Evolutionary conservation across 352 stramenopile species (phyloP).

Genomic region (Phytophthora tentaculata): DNA sequence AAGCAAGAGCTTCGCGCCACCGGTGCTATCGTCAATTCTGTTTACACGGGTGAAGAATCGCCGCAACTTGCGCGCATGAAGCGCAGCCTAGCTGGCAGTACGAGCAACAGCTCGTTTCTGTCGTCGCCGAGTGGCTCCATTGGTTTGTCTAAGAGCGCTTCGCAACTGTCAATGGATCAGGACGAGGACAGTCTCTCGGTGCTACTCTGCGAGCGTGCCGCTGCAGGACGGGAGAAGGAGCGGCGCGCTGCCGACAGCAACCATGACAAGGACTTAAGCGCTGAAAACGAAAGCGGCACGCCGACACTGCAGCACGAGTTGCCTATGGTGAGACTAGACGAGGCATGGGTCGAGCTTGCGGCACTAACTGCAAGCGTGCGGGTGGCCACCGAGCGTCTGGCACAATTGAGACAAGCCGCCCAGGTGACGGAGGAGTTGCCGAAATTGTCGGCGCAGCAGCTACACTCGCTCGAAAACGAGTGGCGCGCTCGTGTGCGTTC

Average conservation of each 20-base stretch:
- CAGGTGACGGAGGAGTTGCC: background rate
- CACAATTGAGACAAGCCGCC: constrained; percentile 1
- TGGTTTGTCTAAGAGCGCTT: constrained; percentile 13
- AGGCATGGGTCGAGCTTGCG: constrained; percentile 20
- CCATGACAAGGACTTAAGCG: background rate
- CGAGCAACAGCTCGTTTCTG: constrained; percentile 16
- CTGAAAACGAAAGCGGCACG: background rate
- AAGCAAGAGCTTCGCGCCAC: constrained; percentile 35
- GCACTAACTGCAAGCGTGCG: constrained; percentile 15
- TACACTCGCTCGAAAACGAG: constrained; percentile 18
- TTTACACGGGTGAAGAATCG: constrained; percentile 1
- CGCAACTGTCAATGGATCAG: constrained; percentile 8
- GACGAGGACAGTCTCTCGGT: constrained; percentile 35
- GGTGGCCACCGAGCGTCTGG: constrained; percentile 18
- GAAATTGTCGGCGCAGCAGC: constrained; percentile 15
- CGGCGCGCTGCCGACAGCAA: constrained; percentile 8
- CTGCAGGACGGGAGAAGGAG: constrained; percentile 21
- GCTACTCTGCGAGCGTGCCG: constrained; percentile 28
- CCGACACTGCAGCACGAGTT: background rate
- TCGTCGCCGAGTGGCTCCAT: constrained; percentile 10
- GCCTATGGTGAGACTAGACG: constrained; percentile 8
- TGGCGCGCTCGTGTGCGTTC: constrained; percentile 20
- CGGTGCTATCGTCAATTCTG: background rate
- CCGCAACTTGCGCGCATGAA: constrained; percentile 17
- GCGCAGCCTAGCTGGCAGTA: constrained; percentile 10